These are phyloP conservation scores for Cronartium quercuum DNA, from an alignment of 1,284 basidiomycete species.

Conservation along the genomic window DNA sequence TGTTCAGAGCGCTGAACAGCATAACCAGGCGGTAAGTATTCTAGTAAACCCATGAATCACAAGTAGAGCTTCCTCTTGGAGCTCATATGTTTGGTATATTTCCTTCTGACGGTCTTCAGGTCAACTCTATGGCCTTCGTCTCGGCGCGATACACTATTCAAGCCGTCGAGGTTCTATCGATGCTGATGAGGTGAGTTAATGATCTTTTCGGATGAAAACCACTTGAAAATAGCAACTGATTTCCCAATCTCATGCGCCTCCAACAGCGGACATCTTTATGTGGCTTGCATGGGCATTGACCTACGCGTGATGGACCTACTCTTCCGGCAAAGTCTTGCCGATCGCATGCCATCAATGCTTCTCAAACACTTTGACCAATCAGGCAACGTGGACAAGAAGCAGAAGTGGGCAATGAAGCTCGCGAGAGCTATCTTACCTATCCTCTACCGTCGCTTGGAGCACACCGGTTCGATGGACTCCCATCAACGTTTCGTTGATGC, in stretches of 20 bases:
- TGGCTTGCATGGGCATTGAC: conserved; percentile 33
- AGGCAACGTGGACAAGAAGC: not conserved
- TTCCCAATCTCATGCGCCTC: not conserved
- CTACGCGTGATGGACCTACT: conserved; percentile 22
- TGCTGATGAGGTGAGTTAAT: conserved; percentile 47
- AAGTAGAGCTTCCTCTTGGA: no score
- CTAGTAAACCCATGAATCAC: no score
- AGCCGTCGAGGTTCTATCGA: conserved; percentile 66
- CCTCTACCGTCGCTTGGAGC: conserved; percentile 7
- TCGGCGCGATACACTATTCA: conserved; percentile 70
- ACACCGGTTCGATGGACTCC: conserved; percentile 15
- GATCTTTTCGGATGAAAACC: not conserved
- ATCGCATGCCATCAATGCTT: conserved; percentile 1
- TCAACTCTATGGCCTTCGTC: conserved; percentile 69
- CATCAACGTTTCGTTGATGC: conserved; percentile 15
- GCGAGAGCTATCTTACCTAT: not conserved
- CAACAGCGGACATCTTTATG: conserved; percentile 27
- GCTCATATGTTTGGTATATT: no score
- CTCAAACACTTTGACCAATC: conserved; percentile 14
- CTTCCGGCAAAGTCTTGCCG: conserved; percentile 1
- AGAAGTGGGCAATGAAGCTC: not conserved
- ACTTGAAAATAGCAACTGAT: not conserved
- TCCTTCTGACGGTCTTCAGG: conserved; percentile 8
- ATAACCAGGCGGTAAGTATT: conserved; percentile 71
- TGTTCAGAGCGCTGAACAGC: conserved; percentile 58